Base-by-base conservation (phyloP, 345 rosid genomes). In the Crucihimalaya himalaica region DNA sequence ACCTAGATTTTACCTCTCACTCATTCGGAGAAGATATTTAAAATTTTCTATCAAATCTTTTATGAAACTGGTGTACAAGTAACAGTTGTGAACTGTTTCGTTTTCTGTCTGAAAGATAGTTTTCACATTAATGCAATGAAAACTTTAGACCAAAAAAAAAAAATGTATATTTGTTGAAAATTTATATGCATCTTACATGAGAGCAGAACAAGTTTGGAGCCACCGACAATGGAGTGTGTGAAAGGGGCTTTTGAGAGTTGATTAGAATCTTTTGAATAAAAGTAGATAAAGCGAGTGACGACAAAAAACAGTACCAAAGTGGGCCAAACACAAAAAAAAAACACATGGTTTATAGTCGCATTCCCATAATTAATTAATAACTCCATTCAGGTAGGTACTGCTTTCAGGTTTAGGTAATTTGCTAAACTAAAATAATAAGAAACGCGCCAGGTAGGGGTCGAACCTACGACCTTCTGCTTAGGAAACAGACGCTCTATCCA, bases 401-500 rank as follows among this genome's bases (percentile, higher is more conserved):
- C n/a, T 57, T 46, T 45, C 3, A 19, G 9, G 46, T 21, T 46
- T 46, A 58, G 14, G 42, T 39, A 4, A 12, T 43, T 15, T 5
- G 0, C 8, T 8, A 6, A 21, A 35, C 8, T 8, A 6, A 21
- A 35, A 57, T 18, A 4, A 0, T 5, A n/a, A 1, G 3, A 5
- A 5, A 32, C 59, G 68, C 79, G 60, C 72, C 73, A 75, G 74
- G 63, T 75, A 75, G 64, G 79, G 69, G 64, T 75, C 79, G 79
- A 75, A 68, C 63, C 79, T 67, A 61, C 63, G 79, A 13, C 74
- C 74, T 75, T 75, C 74, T 75, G 79, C 74, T 75, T 75, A 68
- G 74, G 74, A 75, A 75, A 61, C 96, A 85, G 96, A 88, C 92
- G 92, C 96, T 88, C 96, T 91, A 89, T 89, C 93, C 97, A 91